These are phyloP conservation scores for Colletotrichum spaethianum DNA, from an alignment of 2,329 filamentous ascomycete species.

Conservation along the genomic window DNA sequence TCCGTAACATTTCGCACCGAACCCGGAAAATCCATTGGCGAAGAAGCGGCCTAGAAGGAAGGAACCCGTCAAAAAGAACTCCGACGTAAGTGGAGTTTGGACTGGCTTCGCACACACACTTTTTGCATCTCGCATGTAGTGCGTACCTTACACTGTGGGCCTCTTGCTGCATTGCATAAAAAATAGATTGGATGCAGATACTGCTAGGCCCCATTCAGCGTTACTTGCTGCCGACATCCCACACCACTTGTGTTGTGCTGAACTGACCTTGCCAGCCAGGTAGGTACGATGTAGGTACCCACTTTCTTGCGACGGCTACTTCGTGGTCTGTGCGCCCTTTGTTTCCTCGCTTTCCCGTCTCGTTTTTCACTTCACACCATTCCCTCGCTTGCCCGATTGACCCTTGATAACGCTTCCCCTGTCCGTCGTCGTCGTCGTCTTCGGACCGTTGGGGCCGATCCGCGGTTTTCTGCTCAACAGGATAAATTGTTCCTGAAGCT, in stretches of 20 bases:
- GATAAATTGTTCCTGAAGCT: background rate
- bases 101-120: background rate
- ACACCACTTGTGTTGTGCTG: background rate
- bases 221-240: background rate
- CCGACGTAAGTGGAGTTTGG: background rate
- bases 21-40: background rate
- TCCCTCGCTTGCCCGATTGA: background rate
- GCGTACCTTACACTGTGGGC: slow-evolving; percentile 15
- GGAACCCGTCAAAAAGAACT: background rate
- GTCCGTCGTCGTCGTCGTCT: background rate
- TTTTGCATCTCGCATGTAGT: background rate
- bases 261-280: background rate
- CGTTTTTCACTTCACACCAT: background rate
- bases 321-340: slow-evolving; percentile 14
- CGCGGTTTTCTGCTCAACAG: background rate
- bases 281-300: slow-evolving; percentile 7
- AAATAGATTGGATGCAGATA: slow-evolving; percentile 24
- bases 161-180: slow-evolving; percentile 26
- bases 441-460: background rate
- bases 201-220: slow-evolving; percentile 4
- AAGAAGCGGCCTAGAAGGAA: background rate
- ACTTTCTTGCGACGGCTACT: background rate
- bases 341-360: background rate
- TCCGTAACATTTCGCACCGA: background rate
- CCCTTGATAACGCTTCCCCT: background rate